phyloP scores from a whole-genome alignment of 2,329 filamentous ascomycete genomes.

The Alternaria brassicae region DNA sequence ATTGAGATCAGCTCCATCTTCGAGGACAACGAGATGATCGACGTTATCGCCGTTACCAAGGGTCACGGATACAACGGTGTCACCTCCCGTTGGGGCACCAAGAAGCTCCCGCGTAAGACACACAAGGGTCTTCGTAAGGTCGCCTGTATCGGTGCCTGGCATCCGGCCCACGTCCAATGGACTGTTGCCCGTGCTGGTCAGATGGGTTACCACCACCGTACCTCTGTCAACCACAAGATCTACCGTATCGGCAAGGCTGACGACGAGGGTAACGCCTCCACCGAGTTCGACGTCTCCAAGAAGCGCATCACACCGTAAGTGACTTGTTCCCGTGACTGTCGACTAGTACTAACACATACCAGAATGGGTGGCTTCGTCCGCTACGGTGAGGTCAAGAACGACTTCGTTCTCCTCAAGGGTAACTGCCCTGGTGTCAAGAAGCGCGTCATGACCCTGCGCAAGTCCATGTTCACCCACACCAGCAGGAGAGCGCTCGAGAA shows the following conservation, averaged over 20 bases:
- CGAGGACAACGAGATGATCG: conserved; percentile 99
- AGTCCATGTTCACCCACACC: conserved; percentile 98
- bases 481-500: conserved; percentile 96
- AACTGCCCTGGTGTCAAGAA: conserved; percentile 98
- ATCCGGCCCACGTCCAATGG: conserved; percentile 99
- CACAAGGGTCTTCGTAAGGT: conserved; percentile 99
- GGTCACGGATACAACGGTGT: conserved; percentile 99
- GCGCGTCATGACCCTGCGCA: conserved; percentile 97
- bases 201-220: conserved; percentile 99
- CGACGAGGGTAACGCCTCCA: conserved; percentile 91
- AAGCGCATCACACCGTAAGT: conserved; percentile 99
- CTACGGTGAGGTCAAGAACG: conserved; percentile 99
- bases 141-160: conserved; percentile 99
- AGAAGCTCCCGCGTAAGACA: conserved; percentile 99
- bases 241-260: conserved; percentile 96
- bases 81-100: conserved; percentile 98
- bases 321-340: not conserved
- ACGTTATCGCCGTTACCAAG: conserved; percentile 99
- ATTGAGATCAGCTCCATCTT: conserved; percentile 93
- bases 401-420: conserved; percentile 98
- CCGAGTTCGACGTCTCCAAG: conserved; percentile 96
- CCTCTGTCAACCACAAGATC: conserved; percentile 99
- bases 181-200: conserved; percentile 99
- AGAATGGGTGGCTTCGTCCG: conserved; percentile 99
- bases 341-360: conserved; percentile 51